phyloP scores from a whole-genome alignment of 1,284 basidiomycete species.

The Apiotrichum laibachii region DNA sequence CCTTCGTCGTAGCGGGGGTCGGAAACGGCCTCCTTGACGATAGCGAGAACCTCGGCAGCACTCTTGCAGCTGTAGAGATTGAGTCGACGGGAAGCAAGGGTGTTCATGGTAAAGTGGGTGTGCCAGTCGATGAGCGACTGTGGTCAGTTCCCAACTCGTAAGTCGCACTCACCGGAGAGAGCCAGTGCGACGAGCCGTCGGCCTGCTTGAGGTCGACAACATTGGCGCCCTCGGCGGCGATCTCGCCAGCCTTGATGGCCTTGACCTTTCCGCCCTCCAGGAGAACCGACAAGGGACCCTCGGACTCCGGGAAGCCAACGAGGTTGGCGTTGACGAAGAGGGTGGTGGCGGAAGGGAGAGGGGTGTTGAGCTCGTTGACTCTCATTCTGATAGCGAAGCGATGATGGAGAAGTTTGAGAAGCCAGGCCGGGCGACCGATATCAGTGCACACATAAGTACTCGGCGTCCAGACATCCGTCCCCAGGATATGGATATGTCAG shows the following conservation, averaged over 20 bases:
- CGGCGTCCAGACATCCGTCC: too few relatives aligned
- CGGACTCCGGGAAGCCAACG: conserved; percentile 13
- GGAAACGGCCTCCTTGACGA: conserved; percentile 13
- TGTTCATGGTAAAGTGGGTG: conserved; percentile 31
- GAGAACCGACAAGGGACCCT: conserved; percentile 19
- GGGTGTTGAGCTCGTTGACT: neutral
- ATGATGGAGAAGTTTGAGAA: neutral
- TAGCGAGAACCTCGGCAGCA: conserved; percentile 22
- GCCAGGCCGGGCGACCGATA: neutral
- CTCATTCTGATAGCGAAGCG: neutral
- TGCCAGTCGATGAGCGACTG: conserved; percentile 34
- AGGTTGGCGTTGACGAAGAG: conserved; percentile 27
- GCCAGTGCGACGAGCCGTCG: conserved; percentile 4
- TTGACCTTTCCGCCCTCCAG: conserved; percentile 19
- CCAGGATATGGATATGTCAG: too few relatives aligned
- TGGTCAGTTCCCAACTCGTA: neutral
- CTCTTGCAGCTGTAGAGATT: conserved; percentile 26
- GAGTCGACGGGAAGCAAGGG: conserved; percentile 24
- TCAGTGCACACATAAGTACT: too few relatives aligned
- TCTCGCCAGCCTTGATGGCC: conserved; percentile 6
- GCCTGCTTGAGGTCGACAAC: conserved; percentile 12
- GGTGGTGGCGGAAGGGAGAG: conserved; percentile 1
- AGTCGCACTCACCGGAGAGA: conserved; percentile 10
- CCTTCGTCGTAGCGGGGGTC: conserved; percentile 13
- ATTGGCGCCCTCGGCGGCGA: neutral